phyloP scores from a whole-genome alignment of 129 eudicot species.

The Heracleum sosnowskyi region DNA sequence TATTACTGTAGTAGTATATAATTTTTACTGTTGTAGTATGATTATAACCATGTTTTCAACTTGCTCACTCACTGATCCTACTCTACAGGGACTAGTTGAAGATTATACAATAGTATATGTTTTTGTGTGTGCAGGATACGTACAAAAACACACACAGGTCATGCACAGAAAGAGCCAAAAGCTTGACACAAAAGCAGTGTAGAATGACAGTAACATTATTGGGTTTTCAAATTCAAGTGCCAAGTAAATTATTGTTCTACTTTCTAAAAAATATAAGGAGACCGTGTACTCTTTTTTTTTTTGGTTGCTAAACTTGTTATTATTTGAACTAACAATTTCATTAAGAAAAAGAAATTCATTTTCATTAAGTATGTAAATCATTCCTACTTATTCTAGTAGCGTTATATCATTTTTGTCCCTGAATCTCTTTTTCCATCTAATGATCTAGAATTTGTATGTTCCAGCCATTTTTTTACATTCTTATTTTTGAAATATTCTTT shows the following conservation, averaged over 20 bases:
- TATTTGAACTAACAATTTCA: no score
- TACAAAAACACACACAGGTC: constrained; percentile 36
- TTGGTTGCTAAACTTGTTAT: no score
- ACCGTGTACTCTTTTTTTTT: no score
- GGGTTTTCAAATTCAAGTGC: constrained; percentile 15
- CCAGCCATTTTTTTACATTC: no score
- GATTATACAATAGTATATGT: neutral
- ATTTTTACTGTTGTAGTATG: neutral
- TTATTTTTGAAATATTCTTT: no score
- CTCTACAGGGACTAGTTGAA: neutral
- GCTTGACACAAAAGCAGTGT: constrained; percentile 23
- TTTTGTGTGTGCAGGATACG: constrained; percentile 13
- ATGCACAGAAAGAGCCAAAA: constrained; percentile 33
- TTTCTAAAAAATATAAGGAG: no score
- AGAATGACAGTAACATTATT: neutral
- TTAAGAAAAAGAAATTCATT: no score
- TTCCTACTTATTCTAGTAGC: no score
- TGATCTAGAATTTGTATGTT: no score
- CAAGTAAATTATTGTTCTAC: neutral
- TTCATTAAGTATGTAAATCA: no score
- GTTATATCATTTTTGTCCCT: no score
- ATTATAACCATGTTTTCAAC: neutral
- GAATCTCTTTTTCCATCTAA: no score
- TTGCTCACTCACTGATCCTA: neutral
- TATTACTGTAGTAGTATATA: neutral